A percentile compares a stretch with the other conserved stretches of the same genome.
phyloP scores from a whole-genome alignment of 23 red algal genomes.

The Chondrus crispus region DNA sequence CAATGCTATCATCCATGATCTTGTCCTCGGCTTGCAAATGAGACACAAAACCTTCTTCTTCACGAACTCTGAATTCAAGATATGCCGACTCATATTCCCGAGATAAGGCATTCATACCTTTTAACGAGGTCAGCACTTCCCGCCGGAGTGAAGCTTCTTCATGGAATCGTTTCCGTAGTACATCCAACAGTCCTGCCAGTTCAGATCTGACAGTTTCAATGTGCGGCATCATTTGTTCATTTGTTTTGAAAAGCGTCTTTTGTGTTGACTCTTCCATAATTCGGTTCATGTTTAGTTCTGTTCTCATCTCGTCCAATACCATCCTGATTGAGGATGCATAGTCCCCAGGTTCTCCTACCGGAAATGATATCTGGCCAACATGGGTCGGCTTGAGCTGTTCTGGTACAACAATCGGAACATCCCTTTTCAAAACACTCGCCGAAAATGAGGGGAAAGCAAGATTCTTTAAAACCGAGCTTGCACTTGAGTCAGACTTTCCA shows the following conservation, averaged over 20 bases:
- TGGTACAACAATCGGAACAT: not conserved
- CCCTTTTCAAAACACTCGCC: not conserved
- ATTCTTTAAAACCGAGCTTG: not conserved
- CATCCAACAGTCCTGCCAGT: not conserved
- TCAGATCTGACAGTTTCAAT: not conserved
- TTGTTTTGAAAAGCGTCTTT: no score
- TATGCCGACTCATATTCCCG: constrained; percentile 34
- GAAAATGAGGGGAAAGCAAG: not conserved
- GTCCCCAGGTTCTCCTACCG: constrained; percentile 5
- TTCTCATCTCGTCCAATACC: constrained; percentile 28
- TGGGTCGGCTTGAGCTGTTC: constrained; percentile 12
- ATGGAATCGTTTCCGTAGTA: constrained; percentile 4
- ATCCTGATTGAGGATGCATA: not conserved
- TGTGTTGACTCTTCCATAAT: not conserved
- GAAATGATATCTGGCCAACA: not conserved
- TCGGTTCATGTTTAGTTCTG: constrained; percentile 17
- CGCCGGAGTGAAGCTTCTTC: constrained; percentile 3
- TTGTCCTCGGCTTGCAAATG: constrained; percentile 30
- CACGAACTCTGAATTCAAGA: constrained; percentile 38
- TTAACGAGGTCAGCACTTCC: constrained; percentile 15
- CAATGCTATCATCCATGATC: constrained; percentile 34
- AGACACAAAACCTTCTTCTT: constrained; percentile 12
- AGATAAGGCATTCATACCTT: constrained; percentile 7
- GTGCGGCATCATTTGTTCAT: not conserved
- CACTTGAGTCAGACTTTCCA: not conserved